These are phyloP conservation scores for Cyberlindnera mississippiensis DNA, from an alignment of 805 yeast species.

Conservation along the genomic window DNA sequence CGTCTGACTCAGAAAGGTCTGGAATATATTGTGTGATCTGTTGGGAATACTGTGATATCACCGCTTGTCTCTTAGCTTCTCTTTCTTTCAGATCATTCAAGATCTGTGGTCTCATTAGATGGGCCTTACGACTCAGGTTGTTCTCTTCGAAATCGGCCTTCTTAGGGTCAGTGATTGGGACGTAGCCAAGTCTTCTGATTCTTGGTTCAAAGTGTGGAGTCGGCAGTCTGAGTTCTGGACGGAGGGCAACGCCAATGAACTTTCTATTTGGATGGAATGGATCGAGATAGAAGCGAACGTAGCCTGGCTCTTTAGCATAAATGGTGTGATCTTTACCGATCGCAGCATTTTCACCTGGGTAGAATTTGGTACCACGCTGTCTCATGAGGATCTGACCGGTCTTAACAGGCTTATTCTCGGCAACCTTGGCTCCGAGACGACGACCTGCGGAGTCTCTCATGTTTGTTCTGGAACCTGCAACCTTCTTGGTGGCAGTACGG, in stretches of 20 bases:
- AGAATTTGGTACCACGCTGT: conserved; percentile 92
- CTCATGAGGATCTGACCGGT: conserved; percentile 88
- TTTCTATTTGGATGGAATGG: conserved; percentile 95
- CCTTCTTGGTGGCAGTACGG: conserved; percentile 90
- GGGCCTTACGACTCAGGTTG: conserved; percentile 65
- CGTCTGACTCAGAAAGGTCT: conserved; percentile 31
- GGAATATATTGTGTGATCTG: conserved; percentile 27
- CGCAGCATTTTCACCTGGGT: conserved; percentile 87
- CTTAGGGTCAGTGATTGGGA: conserved; percentile 44
- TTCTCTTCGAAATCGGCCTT: conserved; percentile 56
- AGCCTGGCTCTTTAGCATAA: conserved; percentile 89
- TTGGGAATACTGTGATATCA: conserved; percentile 29
- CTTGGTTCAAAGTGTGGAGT: conserved; percentile 90
- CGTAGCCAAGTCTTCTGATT: conserved; percentile 77
- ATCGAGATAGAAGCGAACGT: conserved; percentile 83
- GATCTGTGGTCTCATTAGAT: conserved; percentile 50
- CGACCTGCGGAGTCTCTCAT: conserved; percentile 95
- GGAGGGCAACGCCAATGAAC: conserved; percentile 83
- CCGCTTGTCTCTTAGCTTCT: conserved; percentile 34
- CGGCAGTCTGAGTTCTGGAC: conserved; percentile 63
- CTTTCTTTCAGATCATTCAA: conserved; percentile 38
- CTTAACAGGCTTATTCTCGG: conserved; percentile 68
- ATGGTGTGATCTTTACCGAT: conserved; percentile 94
- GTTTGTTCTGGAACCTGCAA: conserved; percentile 91
- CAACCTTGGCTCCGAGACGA: conserved; percentile 84